Evolutionary conservation across 2,329 filamentous ascomycete genomes (phyloP), one percentile per base, ranked within the genome.

Genomic region (Aspergillus intermedius): DNA sequence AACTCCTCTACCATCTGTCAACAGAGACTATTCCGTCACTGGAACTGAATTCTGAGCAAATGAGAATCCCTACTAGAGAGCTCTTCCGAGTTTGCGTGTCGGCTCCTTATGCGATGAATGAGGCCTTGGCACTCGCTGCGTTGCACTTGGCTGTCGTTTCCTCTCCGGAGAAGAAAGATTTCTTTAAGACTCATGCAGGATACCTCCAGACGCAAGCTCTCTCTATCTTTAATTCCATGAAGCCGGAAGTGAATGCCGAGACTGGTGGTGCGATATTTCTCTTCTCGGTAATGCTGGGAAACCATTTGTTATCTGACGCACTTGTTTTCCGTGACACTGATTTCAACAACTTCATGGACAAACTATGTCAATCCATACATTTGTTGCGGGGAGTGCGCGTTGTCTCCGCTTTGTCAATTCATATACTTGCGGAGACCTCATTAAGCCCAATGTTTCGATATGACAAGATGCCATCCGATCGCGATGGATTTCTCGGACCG

Each of bases 291-390:
- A 34, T 49, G 17, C 30, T 62, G 1, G 59, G 55, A 1, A 17
- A 58, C 7, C 75, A 79, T 46, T 68, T 73, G 35, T 66, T 80
- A 3, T 75, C 71, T 54, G 76, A 80, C 47, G 71, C 71, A 2
- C 63, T 78, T 2, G 53, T 62, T 48, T 64, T 70, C 46, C 65
- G 73, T 37, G 64, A 64, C 13, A 45, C 54, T 13, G 56, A 67
- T 39, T 74, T 77, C 34, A 62, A 69, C 30, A 50, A 54, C 8
- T 65, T 66, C 34, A 50, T 67, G 19, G 51, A 65, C n/a, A 50
- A 50, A 17, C 61, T 65, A 21, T 50, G 54, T 1, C 52, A 58
- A 23, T 60, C 52, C n/a, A 43, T 64, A 22, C 54, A 51, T 19
- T 42, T 69, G 7, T 54, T 64, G 35, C 53, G 52, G 3, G 64